Base-by-base conservation (phyloP, 2,329 filamentous ascomycete genomes). In the Didymella lethalis region DNA sequence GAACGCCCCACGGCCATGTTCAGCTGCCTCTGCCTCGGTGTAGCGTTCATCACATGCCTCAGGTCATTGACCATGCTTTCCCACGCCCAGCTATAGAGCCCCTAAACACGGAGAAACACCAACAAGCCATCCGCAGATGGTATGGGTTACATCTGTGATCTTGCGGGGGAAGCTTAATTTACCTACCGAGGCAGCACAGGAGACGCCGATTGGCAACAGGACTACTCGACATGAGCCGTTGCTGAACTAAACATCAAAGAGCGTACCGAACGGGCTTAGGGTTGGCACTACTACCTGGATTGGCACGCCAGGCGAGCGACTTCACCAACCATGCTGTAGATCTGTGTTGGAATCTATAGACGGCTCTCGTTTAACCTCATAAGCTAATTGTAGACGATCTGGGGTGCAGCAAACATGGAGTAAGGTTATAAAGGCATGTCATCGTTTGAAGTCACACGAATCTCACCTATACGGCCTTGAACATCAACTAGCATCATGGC, bases 261-360 rank as follows among this genome's bases (percentile, higher is more conserved):
- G 18, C 6, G 32, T 5, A 23, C 44, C 11, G 11, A 40, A 31
- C 16, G 11, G 49, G 48, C 14, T 58, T 58, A 57, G 54, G 32
- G 11, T 10, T 29, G 25, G 18, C 34, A 44, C 38, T 38, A 40
- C 23, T 31, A 36, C 25, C 36, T 38, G 18, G 44, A 28, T 49
- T 49, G 25, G 14, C 25, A 29, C 14, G n/a, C 8, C 26, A 41
- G 18, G 40, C 26, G 41, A 11, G 32, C 40, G 14, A 7, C 20
- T 8, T 14, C 18, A 11, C 45, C 5, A 26, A 29, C 28, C n/a
- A 43, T 44, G 41, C 29, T 48, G 43, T 26, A 41, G 41, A 41
- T 34, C 34, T 51, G 41, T 20, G 11, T 8, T 32, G 34, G 0
- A 28, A 31, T 25, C n/a, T 41, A 29, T 7, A 40, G 11, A n/a